Base-by-base conservation (phyloP, 2,329 filamentous ascomycete species). In the Nigrospora sphaerica region DNA sequence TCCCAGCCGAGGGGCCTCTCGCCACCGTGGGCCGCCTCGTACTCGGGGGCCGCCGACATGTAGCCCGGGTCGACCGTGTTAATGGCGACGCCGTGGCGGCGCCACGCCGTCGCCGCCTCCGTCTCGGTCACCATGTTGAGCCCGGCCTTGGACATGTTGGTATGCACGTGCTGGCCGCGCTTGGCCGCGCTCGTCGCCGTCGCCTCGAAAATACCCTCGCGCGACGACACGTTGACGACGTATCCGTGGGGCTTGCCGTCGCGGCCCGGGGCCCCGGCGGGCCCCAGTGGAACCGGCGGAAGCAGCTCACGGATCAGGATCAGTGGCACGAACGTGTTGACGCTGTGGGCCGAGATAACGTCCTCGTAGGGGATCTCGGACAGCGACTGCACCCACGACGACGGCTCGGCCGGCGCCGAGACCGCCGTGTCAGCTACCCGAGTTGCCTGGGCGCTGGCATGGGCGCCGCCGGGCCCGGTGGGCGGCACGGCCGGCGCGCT, bases 41-140 rank as follows among this genome's bases (percentile, higher is more conserved):
- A 59, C 45, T 66, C 62, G 1, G 61, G 61, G 10, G 62, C 62
- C 5, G 64, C 59, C 42, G 62, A 66, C 62, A 69, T 62, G 44
- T 63, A 68, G 1, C 63, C 65, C 4, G 64, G 63, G 43, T 67
- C 65, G 10, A 67, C 62, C 1, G 60, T 62, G 46, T 68, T 68
- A 54, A 68, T 66, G 4, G 61, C 63, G 17, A 67, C 58, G 13
- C 52, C 37, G 11, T 55, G 50, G 1, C 44, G 49, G 18, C 51
- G 43, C 66, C 65, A 68, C 3, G 59, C 54, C 7, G 42, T 36
- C 0, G 47, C 48, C 7, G 62, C 60, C 42, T 69, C 64, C 0
- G 64, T 67, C 49, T 68, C 62, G 0, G 66, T 68, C 37, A 68
- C 63, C 64, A 69, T 68, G 52, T 67, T 67, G 13, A 69, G 57